Conservation (phyloP, 176 grass and related monocot species). For the Triticum aestivum region IWGSC_CS_RefSeq_v2.1 NC_057801.1:662525320-662525819, state of each 20-base stretch:
- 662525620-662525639: background rate
- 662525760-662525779: background rate
- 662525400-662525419: background rate
- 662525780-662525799: background rate
- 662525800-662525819: background rate
- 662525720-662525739: background rate
- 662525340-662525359: background rate
- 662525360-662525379: background rate
- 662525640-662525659: background rate
- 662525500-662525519: constrained; percentile 99
- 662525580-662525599: background rate
- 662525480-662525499: constrained; percentile 96
- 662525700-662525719: too few relatives aligned
- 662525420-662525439: constrained; percentile 48
- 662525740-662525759: background rate
- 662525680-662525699: background rate
- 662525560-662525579: background rate
- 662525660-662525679: background rate
- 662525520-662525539: constrained; percentile 89
- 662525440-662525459: constrained; percentile 99
- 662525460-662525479: constrained; percentile 92
- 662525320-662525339: background rate
- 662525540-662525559: background rate
- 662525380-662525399: background rate
- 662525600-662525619: background rate